Percentiles rank a stretch among this genome's conserved stretches.
These are phyloP conservation scores for Alectoria sarmentosa DNA, from an alignment of 495 filamentous ascomycete genomes.

Conservation along the genomic window DNA sequence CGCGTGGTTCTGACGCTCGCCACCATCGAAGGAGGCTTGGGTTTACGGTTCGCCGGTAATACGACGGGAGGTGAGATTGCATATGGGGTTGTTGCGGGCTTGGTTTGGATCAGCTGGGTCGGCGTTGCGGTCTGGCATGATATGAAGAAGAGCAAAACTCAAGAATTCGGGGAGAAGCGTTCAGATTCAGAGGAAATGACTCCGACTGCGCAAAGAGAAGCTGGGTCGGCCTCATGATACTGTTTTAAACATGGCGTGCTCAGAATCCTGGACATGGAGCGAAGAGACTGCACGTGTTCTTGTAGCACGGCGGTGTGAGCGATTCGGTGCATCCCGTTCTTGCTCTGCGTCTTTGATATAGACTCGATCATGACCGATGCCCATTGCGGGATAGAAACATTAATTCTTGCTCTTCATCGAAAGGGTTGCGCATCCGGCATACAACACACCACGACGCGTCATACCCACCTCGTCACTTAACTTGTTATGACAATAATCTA, in stretches of 20 bases:
- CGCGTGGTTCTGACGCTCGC: slow-evolving; percentile 54
- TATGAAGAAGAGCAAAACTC: neutral
- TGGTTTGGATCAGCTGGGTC: slow-evolving; percentile 45
- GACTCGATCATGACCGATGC: neutral
- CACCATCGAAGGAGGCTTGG: slow-evolving; percentile 64
- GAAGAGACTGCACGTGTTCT: neutral
- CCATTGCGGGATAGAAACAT: neutral
- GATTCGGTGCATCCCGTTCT: neutral
- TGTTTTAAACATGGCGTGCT: neutral
- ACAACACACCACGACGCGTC: too few species aligned
- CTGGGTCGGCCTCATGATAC: neutral
- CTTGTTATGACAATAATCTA: too few species aligned
- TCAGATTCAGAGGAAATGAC: neutral
- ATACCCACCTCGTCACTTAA: too few species aligned
- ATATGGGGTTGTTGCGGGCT: slow-evolving; percentile 51
- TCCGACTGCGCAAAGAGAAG: too few species aligned
- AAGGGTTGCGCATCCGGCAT: too few species aligned
- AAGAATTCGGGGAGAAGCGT: neutral
- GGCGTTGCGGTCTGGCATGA: slow-evolving; percentile 20
- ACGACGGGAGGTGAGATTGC: slow-evolving; percentile 42
- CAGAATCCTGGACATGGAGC: neutral
- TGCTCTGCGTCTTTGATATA: neutral
- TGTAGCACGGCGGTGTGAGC: neutral
- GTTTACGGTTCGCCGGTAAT: slow-evolving; percentile 46
- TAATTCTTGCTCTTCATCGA: too few species aligned